Evolutionary conservation across 345 rosid species (phyloP).

Genomic region (Pistacia integerrima): DNA sequence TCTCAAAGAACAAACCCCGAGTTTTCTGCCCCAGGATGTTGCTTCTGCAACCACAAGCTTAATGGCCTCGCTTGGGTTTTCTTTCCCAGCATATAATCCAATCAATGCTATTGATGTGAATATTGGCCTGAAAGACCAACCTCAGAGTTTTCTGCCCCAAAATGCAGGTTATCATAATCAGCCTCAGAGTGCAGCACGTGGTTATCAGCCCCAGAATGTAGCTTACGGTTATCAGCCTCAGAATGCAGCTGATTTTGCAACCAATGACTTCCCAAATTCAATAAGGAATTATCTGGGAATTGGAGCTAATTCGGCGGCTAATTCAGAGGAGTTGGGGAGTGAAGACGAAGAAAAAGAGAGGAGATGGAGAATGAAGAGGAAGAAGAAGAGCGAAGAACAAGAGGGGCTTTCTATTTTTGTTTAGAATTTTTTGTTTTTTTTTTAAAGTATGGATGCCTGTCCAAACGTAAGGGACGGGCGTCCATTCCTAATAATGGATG

Average conservation of each 20-base stretch:
- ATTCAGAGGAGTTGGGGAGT: too few species aligned
- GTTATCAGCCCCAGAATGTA: not conserved
- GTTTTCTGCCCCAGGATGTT: constrained; percentile 1
- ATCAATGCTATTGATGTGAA: not conserved
- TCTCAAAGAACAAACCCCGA: not conserved
- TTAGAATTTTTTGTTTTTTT: too few species aligned
- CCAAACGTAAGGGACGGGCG: too few species aligned
- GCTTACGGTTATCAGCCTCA: not conserved
- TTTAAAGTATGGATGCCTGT: too few species aligned
- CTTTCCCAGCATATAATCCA: constrained; percentile 10
- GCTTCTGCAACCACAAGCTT: not conserved
- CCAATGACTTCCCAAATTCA: constrained; percentile 2
- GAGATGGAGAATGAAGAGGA: too few species aligned
- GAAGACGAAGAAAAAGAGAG: too few species aligned
- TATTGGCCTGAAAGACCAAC: not conserved
- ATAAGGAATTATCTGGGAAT: not conserved
- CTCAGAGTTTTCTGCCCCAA: not conserved
- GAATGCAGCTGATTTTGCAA: not conserved
- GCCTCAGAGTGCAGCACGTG: not conserved
- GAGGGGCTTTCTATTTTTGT: too few species aligned
- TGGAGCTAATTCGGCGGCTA: not conserved
- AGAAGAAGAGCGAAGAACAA: too few species aligned
- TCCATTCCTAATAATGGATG: too few species aligned
- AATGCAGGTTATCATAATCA: not conserved
- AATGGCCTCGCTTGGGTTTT: not conserved